Conservation (phyloP, 306 rosid species). For the Neltuma alba region DNA sequence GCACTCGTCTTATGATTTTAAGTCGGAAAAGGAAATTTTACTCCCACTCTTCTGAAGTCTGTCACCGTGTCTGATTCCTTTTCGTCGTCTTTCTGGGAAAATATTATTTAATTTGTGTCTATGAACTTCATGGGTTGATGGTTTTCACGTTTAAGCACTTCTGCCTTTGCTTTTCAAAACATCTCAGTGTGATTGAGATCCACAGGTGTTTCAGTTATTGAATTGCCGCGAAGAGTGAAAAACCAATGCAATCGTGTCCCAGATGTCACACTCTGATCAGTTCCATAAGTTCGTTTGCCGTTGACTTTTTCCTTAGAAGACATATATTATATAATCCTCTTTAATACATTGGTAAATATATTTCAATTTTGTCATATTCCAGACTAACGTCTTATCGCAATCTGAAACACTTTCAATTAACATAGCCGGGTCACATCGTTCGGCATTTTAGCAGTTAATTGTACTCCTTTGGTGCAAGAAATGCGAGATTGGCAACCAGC, state of each 20-base stretch:
- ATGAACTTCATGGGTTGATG: background rate
- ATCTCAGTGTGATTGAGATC: background rate
- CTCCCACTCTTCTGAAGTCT: background rate
- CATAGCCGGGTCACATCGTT: background rate
- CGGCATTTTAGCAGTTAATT: background rate
- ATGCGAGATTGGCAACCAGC: background rate
- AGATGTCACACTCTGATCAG: background rate
- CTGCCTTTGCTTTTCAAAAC: background rate
- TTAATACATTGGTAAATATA: background rate
- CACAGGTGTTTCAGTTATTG: background rate
- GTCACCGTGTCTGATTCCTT: background rate
- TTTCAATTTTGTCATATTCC: background rate
- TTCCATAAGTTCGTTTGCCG: background rate
- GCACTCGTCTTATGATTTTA: background rate
- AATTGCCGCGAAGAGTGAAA: background rate
- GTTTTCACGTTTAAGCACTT: conserved; percentile 5
- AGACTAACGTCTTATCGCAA: background rate
- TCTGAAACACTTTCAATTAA: background rate
- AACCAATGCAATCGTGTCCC: background rate
- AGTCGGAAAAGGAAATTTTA: background rate
- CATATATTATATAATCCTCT: background rate
- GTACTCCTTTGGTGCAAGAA: background rate
- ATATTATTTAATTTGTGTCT: background rate
- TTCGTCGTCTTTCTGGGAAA: background rate
- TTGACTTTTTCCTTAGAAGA: background rate